Evolutionary conservation across 768 basidiomycete species (phyloP).

Genomic region (Omphalotus guepiniiformis): DNA sequence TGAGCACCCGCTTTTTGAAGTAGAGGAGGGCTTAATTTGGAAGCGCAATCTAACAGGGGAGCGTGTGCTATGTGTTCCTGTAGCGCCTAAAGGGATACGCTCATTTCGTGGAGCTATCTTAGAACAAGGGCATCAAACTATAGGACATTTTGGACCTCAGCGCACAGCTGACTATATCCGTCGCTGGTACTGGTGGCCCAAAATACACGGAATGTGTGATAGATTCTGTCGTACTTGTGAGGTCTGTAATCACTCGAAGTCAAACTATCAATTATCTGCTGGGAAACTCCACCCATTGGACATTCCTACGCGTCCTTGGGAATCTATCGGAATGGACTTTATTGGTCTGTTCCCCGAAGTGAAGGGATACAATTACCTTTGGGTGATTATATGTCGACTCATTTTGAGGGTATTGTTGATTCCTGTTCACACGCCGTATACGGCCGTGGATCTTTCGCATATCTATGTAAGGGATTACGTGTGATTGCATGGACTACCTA

Average conservation of each 20-base stretch:
- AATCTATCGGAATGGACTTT: constrained; percentile 33
- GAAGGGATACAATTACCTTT: constrained; percentile 17
- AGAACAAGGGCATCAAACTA: not conserved
- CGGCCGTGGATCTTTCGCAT: constrained; percentile 1
- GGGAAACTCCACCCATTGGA: constrained; percentile 19
- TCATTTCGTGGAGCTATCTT: not conserved
- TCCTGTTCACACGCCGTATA: constrained; percentile 5
- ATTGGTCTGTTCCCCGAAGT: constrained; percentile 24
- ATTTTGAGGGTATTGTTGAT: not conserved
- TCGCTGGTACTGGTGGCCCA: too few relatives aligned
- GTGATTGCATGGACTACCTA: too few relatives aligned
- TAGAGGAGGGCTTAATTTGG: not conserved
- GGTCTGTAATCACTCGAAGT: constrained; percentile 9
- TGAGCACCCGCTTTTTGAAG: too few relatives aligned
- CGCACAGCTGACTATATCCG: constrained; percentile 22
- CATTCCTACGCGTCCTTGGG: constrained; percentile 18
- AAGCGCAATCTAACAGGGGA: not conserved
- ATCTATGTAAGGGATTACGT: too few relatives aligned
- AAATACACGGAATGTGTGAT: too few relatives aligned
- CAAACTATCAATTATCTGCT: not conserved
- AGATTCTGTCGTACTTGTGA: constrained; percentile 9
- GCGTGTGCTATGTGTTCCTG: not conserved
- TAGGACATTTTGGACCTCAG: constrained; percentile 21
- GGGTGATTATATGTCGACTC: constrained; percentile 1
- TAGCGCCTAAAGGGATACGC: not conserved